Conservation (phyloP, 1,284 basidiomycete genomes). For the Exobasidium cylindrosporum region DNA sequence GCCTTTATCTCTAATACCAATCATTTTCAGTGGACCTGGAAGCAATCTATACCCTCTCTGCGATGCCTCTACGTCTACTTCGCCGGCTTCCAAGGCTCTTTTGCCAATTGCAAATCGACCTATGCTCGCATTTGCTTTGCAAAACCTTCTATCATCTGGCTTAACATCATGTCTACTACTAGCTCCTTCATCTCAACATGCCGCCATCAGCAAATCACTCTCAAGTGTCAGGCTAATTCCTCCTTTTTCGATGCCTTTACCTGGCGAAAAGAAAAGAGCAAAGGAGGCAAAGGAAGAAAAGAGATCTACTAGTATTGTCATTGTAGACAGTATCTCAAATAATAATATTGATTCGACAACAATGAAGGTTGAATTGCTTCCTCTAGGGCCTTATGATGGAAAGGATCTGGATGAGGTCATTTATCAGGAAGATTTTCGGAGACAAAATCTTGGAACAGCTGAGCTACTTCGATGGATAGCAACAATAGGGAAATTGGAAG, state of each 20-base stretch:
- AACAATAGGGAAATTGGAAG: slow-evolving; percentile 41
- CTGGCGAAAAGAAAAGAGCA: slow-evolving; percentile 7
- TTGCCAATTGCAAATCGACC: slow-evolving; percentile 52
- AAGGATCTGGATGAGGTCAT: slow-evolving; percentile 10
- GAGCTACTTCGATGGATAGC: slow-evolving; percentile 52
- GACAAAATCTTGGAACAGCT: slow-evolving; percentile 39
- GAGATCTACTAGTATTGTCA: not conserved
- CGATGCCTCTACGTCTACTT: slow-evolving; percentile 13
- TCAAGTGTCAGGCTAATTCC: slow-evolving; percentile 38
- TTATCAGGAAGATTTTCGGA: slow-evolving; percentile 16
- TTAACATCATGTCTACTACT: slow-evolving; percentile 42
- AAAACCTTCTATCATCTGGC: slow-evolving; percentile 46
- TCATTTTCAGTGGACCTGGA: slow-evolving; percentile 50
- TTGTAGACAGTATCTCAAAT: not conserved
- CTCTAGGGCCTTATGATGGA: slow-evolving; percentile 39
- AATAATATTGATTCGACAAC: slow-evolving; percentile 1
- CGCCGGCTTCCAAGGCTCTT: slow-evolving; percentile 39
- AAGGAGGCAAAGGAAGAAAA: slow-evolving; percentile 14
- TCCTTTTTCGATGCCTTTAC: slow-evolving; percentile 24
- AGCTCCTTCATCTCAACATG: slow-evolving; percentile 47
- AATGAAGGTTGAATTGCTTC: slow-evolving; percentile 37
- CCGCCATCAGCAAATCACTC: slow-evolving; percentile 37
- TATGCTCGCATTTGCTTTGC: slow-evolving; percentile 48
- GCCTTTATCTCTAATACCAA: slow-evolving; percentile 23
- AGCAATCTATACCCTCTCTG: slow-evolving; percentile 51